These are phyloP conservation scores for Aureobasidium lini DNA, from an alignment of 2,329 filamentous ascomycete genomes.

Conservation along the genomic window DNA sequence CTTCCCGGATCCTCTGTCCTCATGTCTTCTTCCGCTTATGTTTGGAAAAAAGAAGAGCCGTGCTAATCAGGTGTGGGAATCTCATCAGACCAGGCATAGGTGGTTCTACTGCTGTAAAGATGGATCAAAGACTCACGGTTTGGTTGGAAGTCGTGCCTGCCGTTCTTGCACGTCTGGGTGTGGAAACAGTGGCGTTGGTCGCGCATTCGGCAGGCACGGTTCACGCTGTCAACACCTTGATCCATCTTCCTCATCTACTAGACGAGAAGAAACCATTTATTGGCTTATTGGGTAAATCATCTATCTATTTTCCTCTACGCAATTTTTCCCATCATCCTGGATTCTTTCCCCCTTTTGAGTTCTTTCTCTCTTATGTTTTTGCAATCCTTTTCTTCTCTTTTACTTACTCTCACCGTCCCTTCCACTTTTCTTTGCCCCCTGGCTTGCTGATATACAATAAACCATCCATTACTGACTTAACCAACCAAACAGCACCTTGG, in stretches of 20 bases:
- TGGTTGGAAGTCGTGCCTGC: slow-evolving; percentile 37
- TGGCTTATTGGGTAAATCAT: slow-evolving; percentile 23
- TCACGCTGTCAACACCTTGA: slow-evolving; percentile 37
- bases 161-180: slow-evolving; percentile 30
- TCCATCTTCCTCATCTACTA: slow-evolving; percentile 28
- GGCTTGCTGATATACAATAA: neutral
- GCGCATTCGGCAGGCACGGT: slow-evolving; percentile 37
- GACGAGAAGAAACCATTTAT: slow-evolving; percentile 24
- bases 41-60: no score
- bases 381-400: neutral
- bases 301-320: no score
- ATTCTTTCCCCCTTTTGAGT: no score
- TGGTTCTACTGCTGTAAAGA: slow-evolving; percentile 33
- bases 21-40: no score
- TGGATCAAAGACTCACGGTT: slow-evolving; percentile 29
- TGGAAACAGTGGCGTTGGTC: slow-evolving; percentile 33
- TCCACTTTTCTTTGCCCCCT: neutral
- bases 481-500: slow-evolving; percentile 32
- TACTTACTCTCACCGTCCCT: neutral
- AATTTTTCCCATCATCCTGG: no score
- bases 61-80: neutral
- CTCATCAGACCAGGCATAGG: slow-evolving; percentile 39
- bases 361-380: no score
- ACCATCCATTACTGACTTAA: neutral
- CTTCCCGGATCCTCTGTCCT: no score